Evolutionary conservation across 2,329 filamentous ascomycete genomes (phyloP).

Genomic region (Tolypocladium pustulatum): DNA sequence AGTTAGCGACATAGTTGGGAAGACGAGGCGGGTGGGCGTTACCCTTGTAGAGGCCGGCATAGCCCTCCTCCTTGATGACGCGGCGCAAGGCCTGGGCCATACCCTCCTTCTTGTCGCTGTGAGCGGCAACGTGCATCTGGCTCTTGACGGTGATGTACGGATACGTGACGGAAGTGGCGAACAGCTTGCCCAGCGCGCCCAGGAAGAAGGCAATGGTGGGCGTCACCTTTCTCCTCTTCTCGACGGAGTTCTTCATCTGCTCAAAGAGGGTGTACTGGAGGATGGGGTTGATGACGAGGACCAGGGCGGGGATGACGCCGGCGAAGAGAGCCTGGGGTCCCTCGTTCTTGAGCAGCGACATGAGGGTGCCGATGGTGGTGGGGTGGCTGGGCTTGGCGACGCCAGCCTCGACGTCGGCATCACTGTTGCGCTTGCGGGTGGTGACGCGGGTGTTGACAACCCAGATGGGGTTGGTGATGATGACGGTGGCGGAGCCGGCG

Average conservation of each 20-base stretch:
- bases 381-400: constrained; percentile 38
- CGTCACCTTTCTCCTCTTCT: constrained; percentile 64
- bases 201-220: constrained; percentile 83
- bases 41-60: constrained; percentile 86
- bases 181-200: constrained; percentile 85
- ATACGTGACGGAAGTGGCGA: constrained; percentile 90
- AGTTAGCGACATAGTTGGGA: constrained; percentile 2
- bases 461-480: constrained; percentile 98
- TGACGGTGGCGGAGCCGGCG: constrained; percentile 85
- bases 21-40: constrained; percentile 18
- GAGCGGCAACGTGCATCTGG: constrained; percentile 83
- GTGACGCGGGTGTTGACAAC: constrained; percentile 98
- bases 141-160: constrained; percentile 99
- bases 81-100: constrained; percentile 67
- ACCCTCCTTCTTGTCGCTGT: constrained; percentile 66
- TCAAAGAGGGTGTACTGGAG: constrained; percentile 98
- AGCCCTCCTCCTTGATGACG: constrained; percentile 85
- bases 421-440: constrained; percentile 56
- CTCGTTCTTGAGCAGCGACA: constrained; percentile 72
- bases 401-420: constrained; percentile 31
- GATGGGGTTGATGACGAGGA: constrained; percentile 96
- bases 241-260: constrained; percentile 86
- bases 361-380: constrained; percentile 70
- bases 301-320: constrained; percentile 82
- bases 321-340: constrained; percentile 79